Evolutionary conservation across 192 early-diverging fungal species (phyloP).

Genomic region (Rhizophagus sp.): DNA sequence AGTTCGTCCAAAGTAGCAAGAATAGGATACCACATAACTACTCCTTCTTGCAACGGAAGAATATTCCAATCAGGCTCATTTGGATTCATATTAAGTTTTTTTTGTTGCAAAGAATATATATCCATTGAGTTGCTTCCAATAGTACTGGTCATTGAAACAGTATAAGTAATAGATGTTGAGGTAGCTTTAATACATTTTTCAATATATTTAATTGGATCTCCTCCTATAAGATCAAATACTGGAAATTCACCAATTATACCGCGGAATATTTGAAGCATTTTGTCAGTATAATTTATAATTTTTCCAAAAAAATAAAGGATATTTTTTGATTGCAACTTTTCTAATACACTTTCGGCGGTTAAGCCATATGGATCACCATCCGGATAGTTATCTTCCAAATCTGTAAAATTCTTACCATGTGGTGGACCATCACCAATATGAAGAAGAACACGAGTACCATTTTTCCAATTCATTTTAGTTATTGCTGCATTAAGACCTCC

Average conservation of each 20-base stretch:
- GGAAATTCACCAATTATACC: slow-evolving; percentile 27
- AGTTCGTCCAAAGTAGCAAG: background rate
- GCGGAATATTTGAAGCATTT: slow-evolving; percentile 26
- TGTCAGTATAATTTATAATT: slow-evolving; percentile 17
- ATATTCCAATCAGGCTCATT: background rate
- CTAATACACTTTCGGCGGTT: too few relatives aligned
- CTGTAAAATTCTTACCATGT: too few relatives aligned
- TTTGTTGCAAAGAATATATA: background rate
- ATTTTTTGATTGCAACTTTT: too few relatives aligned
- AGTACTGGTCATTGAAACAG: slow-evolving; percentile 22
- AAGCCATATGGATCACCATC: too few relatives aligned
- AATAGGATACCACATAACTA: background rate
- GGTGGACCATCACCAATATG: too few relatives aligned
- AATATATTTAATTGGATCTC: slow-evolving; percentile 5
- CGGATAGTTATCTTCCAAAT: too few relatives aligned
- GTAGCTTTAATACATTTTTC: background rate
- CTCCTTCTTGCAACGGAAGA: background rate
- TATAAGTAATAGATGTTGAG: too few relatives aligned
- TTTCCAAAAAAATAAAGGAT: background rate
- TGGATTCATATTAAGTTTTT: background rate
- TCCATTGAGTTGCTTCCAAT: background rate
- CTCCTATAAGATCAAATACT: slow-evolving; percentile 26
- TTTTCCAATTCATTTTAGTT: too few relatives aligned
- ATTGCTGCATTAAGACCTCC: too few relatives aligned
- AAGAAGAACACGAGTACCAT: too few relatives aligned